These are phyloP conservation scores for Fomitopsis pinicola DNA, from an alignment of 1,284 basidiomycete species.

Conservation along the genomic window DNA sequence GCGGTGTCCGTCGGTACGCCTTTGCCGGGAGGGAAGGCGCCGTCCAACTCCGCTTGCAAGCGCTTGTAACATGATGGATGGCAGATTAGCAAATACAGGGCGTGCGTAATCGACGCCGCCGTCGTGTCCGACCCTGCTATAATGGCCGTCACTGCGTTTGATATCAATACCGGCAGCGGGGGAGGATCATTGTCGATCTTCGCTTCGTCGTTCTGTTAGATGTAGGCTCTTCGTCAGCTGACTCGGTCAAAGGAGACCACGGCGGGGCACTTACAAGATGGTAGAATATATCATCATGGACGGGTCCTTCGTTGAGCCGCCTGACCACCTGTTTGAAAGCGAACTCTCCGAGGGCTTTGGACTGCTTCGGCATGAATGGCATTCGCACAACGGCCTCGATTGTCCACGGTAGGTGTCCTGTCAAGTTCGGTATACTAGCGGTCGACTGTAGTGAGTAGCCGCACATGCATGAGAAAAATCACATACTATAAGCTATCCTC, in stretches of 20 bases:
- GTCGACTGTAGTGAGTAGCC: no score
- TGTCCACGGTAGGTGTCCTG: not conserved
- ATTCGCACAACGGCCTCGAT: not conserved
- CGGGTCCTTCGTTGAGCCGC: conserved; percentile 24
- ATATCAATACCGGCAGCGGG: conserved; percentile 33
- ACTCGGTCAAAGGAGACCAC: no score
- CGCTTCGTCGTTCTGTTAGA: conserved; percentile 41
- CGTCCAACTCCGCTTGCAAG: conserved; percentile 48
- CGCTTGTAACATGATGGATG: conserved; percentile 40
- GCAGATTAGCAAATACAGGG: conserved; percentile 43
- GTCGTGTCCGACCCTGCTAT: conserved; percentile 59
- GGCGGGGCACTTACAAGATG: conserved; percentile 30
- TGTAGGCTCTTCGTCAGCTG: no score
- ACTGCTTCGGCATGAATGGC: not conserved
- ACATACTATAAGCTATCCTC: conserved; percentile 3
- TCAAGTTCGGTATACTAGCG: not conserved
- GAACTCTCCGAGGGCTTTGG: not conserved
- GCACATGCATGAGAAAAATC: no score
- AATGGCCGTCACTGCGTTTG: conserved; percentile 47
- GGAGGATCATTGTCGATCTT: conserved; percentile 34
- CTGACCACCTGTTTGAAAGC: not conserved
- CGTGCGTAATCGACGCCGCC: conserved; percentile 37
- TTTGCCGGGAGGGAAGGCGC: conserved; percentile 11
- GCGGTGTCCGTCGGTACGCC: conserved; percentile 20
- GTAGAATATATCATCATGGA: conserved; percentile 45